Evolutionary conservation across 148 eudicot genomes (phyloP).

Genomic region (Cornus florida): DNA sequence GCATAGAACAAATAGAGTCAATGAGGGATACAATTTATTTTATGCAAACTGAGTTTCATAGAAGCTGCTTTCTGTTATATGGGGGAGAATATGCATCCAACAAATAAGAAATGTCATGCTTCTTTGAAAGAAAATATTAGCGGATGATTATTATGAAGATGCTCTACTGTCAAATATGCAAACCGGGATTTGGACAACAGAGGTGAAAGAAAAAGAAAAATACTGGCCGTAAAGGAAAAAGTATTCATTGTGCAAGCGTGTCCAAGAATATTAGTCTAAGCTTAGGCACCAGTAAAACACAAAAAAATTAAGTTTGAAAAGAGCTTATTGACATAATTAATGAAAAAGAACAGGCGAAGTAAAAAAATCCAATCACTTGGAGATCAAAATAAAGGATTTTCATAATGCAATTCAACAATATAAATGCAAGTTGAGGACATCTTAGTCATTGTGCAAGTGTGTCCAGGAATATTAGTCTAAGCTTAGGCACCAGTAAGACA

Average conservation of each 20-base stretch:
- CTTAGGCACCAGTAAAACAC: neutral
- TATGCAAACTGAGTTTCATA: neutral
- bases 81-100: too few species aligned
- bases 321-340: neutral
- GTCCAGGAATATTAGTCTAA: too few species aligned
- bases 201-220: neutral
- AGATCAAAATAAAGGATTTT: too few species aligned
- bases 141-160: neutral
- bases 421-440: neutral
- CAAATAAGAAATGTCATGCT: neutral
- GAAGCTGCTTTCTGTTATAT: too few species aligned
- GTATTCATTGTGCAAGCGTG: too few species aligned
- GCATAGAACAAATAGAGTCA: constrained; percentile 4
- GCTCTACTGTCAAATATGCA: neutral
- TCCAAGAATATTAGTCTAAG: too few species aligned
- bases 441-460: constrained; percentile 7
- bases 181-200: neutral
- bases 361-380: neutral
- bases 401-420: neutral
- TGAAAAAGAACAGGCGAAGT: neutral
- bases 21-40: too few species aligned
- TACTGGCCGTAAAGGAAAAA: too few species aligned
- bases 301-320: too few species aligned
- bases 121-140: neutral
- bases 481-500: too few species aligned